Evolutionary conservation across 345 rosid genomes (phyloP).

Genomic region (Erucastrum elatum): DNA sequence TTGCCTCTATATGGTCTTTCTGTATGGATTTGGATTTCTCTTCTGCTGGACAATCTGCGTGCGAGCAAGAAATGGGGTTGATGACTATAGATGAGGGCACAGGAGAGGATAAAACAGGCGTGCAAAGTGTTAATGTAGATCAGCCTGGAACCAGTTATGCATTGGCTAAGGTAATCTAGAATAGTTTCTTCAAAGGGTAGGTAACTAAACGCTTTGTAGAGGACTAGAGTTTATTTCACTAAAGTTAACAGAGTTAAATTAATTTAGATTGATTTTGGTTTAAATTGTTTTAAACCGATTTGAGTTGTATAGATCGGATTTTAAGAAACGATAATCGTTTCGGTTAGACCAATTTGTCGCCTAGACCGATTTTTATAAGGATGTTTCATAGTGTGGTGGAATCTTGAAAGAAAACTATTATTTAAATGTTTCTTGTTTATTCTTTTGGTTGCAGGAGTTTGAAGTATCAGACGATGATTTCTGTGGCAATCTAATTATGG

Average conservation of each 20-base stretch:
- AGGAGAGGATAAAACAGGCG: slow-evolving; percentile 43
- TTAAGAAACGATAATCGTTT: too few species aligned
- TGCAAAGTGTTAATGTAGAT: slow-evolving; percentile 41
- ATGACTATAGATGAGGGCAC: slow-evolving; percentile 75
- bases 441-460: slow-evolving; percentile 20
- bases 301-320: too few species aligned
- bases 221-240: too few species aligned
- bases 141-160: slow-evolving; percentile 50
- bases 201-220: too few species aligned
- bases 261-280: too few species aligned
- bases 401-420: neutral
- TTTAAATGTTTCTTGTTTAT: neutral
- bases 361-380: too few species aligned
- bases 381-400: neutral
- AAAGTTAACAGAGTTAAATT: too few species aligned
- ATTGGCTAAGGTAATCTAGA: slow-evolving; percentile 54
- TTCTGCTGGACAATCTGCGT: slow-evolving; percentile 55
- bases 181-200: neutral
- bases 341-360: too few species aligned
- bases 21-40: slow-evolving; percentile 47
- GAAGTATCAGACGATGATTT: slow-evolving; percentile 47
- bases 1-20: slow-evolving; percentile 84
- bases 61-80: slow-evolving; percentile 76
- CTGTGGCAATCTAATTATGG: slow-evolving; percentile 66
- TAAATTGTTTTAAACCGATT: too few species aligned